Percentiles rank a stretch among this genome's conserved stretches.
Evolutionary conservation across 768 basidiomycete genomes (phyloP).

Genomic region (Leccinum boreale): DNA sequence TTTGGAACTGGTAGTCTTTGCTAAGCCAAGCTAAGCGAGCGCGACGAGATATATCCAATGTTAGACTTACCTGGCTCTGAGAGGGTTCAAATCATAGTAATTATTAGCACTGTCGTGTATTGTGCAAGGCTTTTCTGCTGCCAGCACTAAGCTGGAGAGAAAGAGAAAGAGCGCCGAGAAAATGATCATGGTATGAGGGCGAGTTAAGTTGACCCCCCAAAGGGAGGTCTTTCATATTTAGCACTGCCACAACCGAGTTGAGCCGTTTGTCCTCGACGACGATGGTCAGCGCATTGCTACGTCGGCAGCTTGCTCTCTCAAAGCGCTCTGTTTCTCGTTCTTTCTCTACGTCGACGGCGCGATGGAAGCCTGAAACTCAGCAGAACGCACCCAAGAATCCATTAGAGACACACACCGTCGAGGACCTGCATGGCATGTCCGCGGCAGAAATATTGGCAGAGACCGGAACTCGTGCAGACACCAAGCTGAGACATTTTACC

Average conservation of each 20-base stretch:
- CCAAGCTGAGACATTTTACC: conserved; percentile 91
- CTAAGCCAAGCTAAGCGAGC: conserved; percentile 35
- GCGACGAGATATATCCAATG: background rate
- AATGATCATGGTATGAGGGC: conserved; percentile 12
- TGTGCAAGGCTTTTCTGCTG: conserved; percentile 60
- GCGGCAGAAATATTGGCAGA: conserved; percentile 81
- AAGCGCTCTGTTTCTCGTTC: conserved; percentile 27
- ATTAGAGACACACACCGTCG: conserved; percentile 71
- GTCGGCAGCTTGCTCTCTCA: conserved; percentile 48
- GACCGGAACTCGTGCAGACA: conserved; percentile 63
- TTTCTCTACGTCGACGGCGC: conserved; percentile 23
- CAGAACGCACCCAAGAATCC: conserved; percentile 39
- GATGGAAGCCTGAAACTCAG: conserved; percentile 22
- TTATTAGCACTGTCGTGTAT: conserved; percentile 44
- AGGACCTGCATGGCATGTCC: conserved; percentile 79
- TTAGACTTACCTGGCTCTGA: conserved; percentile 50
- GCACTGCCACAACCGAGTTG: conserved; percentile 29
- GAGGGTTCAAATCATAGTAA: conserved; percentile 64
- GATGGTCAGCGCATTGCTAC: conserved; percentile 68
- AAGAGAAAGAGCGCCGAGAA: background rate
- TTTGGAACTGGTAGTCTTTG: conserved; percentile 58
- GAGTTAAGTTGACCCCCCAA: conserved; percentile 20
- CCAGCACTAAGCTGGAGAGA: conserved; percentile 12
- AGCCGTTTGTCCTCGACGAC: conserved; percentile 28
- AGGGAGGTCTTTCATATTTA: conserved; percentile 13